These are phyloP conservation scores for Auricularia heimuer DNA, from an alignment of 768 basidiomycete species.

Conservation along the genomic window DNA sequence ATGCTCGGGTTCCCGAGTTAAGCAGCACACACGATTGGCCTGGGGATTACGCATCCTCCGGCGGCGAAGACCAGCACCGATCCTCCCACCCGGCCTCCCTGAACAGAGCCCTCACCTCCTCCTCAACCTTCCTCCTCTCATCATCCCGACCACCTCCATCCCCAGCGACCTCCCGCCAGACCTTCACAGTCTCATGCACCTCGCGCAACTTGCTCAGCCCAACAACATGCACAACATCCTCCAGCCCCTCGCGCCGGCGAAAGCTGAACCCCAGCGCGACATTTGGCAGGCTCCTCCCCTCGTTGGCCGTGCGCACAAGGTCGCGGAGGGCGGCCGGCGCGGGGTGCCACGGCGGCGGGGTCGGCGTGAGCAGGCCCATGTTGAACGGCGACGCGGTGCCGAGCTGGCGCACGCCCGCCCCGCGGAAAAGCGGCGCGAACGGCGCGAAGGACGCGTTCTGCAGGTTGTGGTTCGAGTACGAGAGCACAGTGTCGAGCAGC, in stretches of 20 bases:
- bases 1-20: too few relatives aligned
- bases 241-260: constrained; percentile 26
- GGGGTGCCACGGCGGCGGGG: constrained; percentile 66
- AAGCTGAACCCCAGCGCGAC: constrained; percentile 71
- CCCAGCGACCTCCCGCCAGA: constrained; percentile 53
- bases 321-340: constrained; percentile 43
- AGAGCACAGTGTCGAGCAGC: constrained; percentile 69
- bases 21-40: too few relatives aligned
- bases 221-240: constrained; percentile 42
- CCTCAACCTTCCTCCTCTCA: constrained; percentile 35
- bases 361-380: constrained; percentile 66
- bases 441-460: constrained; percentile 54
- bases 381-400: constrained; percentile 73
- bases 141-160: constrained; percentile 17
- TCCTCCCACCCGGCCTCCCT: constrained; percentile 43
- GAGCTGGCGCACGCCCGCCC: constrained; percentile 56
- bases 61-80: constrained; percentile 66
- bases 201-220: constrained; percentile 64
- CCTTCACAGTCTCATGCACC: constrained; percentile 61
- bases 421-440: constrained; percentile 47
- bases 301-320: constrained; percentile 32
- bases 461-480: constrained; percentile 72
- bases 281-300: constrained; percentile 37
- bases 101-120: constrained; percentile 35
- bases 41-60: not conserved